Percentiles rank a stretch among this genome's conserved stretches.
These are phyloP conservation scores for Rhizophagus sp. DNA, from an alignment of 192 early-diverging fungal species.

Conservation along the genomic window DNA sequence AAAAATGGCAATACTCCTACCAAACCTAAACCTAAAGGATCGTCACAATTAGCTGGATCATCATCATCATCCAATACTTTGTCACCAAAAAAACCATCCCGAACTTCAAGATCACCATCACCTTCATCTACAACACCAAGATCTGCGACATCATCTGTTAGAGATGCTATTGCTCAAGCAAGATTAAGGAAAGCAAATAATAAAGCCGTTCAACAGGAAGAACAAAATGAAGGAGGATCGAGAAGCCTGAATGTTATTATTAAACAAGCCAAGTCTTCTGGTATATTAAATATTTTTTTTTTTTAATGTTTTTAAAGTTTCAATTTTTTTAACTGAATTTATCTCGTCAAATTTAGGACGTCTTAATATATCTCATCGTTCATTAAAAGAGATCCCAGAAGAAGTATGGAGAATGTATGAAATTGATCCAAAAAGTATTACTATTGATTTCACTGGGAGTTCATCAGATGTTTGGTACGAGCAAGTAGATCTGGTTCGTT, in stretches of 20 bases:
- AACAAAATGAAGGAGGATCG: conserved; percentile 2
- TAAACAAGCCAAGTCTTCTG: conserved; percentile 31
- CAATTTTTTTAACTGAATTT: not conserved
- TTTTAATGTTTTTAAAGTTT: not conserved
- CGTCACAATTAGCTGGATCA: not conserved
- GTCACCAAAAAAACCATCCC: not conserved
- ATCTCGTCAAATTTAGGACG: conserved; percentile 37
- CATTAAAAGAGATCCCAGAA: conserved; percentile 47
- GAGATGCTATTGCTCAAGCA: conserved; percentile 25
- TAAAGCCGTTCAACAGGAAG: not conserved
- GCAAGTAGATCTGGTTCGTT: conserved; percentile 48
- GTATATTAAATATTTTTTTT: not conserved
- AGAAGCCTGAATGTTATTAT: conserved; percentile 27
- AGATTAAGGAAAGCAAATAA: conserved; percentile 15
- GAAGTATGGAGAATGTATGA: conserved; percentile 62
- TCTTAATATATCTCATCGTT: conserved; percentile 51
- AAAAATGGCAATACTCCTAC: not conserved
- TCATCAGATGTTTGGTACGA: conserved; percentile 49
- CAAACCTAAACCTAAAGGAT: not conserved
- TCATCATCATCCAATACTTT: conserved; percentile 1
- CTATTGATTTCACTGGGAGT: conserved; percentile 45
- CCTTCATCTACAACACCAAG: conserved; percentile 1
- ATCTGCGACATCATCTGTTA: conserved; percentile 8
- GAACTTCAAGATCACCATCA: conserved; percentile 19
- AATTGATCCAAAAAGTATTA: conserved; percentile 48